These are phyloP conservation scores for Terfezia boudieri DNA, from an alignment of 495 filamentous ascomycete species.

Conservation along the genomic window DNA sequence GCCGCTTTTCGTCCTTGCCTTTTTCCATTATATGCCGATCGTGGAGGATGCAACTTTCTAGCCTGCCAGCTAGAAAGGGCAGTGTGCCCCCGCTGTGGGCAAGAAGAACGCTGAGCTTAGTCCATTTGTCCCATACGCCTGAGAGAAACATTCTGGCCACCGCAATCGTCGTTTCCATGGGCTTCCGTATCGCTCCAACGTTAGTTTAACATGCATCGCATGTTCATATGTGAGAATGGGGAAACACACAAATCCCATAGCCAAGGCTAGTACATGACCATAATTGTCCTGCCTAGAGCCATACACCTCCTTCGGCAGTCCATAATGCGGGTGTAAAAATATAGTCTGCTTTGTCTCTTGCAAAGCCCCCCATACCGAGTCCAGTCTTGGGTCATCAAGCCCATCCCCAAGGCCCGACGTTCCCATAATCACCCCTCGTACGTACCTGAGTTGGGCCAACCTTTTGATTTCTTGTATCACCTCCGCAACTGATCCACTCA, in stretches of 20 bases:
- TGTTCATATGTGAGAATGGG: no score
- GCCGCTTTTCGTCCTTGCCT: conserved; percentile 24
- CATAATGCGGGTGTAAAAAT: conserved; percentile 90
- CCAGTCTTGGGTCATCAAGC: conserved; percentile 52
- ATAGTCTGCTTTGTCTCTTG: conserved; percentile 38
- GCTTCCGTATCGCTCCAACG: conserved; percentile 15
- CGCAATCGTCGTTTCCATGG: conserved; percentile 81
- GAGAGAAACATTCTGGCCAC: conserved; percentile 68
- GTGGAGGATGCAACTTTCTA: conserved; percentile 73
- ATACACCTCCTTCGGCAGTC: conserved; percentile 56
- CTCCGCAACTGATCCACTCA: conserved; percentile 39
- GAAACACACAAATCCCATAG: conserved; percentile 31
- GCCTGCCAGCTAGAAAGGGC: conserved; percentile 69
- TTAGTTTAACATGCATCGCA: no score
- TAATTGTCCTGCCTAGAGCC: conserved; percentile 48
- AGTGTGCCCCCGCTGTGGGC: conserved; percentile 79
- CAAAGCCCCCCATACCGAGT: conserved; percentile 47
- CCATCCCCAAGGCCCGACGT: conserved; percentile 63
- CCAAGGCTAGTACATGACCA: conserved; percentile 72
- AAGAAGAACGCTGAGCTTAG: conserved; percentile 46
- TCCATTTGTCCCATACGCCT: conserved; percentile 64
- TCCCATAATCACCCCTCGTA: conserved; percentile 56
- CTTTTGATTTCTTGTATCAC: conserved; percentile 22
- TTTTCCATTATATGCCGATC: conserved; percentile 42
- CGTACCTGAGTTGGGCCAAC: not conserved